Conservation (phyloP, 1,139 yeast genomes). For the Eremothecium cymbalariae region DNA sequence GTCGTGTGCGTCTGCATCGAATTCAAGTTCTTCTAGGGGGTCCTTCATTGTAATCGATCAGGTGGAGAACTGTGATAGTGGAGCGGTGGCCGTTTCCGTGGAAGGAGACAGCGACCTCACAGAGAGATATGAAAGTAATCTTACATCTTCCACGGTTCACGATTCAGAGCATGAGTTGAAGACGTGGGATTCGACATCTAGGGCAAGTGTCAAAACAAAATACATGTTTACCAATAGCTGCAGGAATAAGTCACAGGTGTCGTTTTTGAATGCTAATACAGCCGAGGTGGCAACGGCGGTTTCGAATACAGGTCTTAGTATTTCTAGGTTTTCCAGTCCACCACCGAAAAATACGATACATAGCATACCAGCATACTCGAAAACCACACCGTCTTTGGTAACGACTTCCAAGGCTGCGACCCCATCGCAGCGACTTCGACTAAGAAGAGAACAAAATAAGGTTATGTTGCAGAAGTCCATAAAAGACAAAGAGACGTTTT, state of each 20-base stretch:
- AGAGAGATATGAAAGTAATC: slow-evolving; percentile 2
- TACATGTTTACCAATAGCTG: slow-evolving; percentile 15
- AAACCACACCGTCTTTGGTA: slow-evolving; percentile 24
- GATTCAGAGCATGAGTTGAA: background rate
- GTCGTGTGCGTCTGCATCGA: slow-evolving; percentile 13
- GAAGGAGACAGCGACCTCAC: slow-evolving; percentile 2
- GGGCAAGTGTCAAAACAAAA: slow-evolving; percentile 10
- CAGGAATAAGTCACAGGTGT: slow-evolving; percentile 15
- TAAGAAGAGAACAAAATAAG: slow-evolving; percentile 34
- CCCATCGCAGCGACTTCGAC: slow-evolving; percentile 35
- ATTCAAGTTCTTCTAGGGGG: slow-evolving; percentile 17
- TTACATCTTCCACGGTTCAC: slow-evolving; percentile 5
- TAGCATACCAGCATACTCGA: slow-evolving; percentile 10
- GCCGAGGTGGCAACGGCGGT: slow-evolving; percentile 6
- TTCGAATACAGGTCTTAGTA: too few species aligned
- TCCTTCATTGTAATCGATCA: slow-evolving; percentile 18
- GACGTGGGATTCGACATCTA: background rate
- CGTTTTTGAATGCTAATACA: slow-evolving; percentile 7
- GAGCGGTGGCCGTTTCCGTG: slow-evolving; percentile 7
- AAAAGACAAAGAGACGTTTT: slow-evolving; percentile 36
- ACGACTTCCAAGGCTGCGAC: slow-evolving; percentile 23
- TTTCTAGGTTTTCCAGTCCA: too few species aligned
- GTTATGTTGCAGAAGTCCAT: slow-evolving; percentile 29
- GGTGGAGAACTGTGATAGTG: slow-evolving; percentile 8
- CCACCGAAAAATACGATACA: slow-evolving; percentile 8